Evolutionary conservation across 257 asterid species (phyloP).

Genomic region (Nemophila menziesii): DNA sequence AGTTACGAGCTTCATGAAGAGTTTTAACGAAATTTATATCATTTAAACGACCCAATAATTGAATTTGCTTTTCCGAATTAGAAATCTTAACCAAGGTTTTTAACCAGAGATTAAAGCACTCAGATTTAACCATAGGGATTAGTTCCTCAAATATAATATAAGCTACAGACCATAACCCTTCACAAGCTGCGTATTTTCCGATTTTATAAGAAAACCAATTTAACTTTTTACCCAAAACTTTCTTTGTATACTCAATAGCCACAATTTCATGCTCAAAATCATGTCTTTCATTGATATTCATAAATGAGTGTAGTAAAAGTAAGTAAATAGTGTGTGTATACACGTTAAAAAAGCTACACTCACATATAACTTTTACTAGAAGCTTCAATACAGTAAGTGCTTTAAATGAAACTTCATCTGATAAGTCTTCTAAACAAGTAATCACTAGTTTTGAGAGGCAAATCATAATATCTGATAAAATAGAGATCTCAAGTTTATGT

Average conservation of each 20-base stretch:
- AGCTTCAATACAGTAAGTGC: slow-evolving; percentile 32
- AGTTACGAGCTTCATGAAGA: slow-evolving; percentile 29
- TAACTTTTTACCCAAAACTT: slow-evolving; percentile 29
- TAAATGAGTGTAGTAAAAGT: slow-evolving; percentile 37
- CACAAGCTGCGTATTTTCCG: slow-evolving; percentile 64
- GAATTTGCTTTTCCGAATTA: slow-evolving; percentile 45
- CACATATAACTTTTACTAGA: slow-evolving; percentile 35
- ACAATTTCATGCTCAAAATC: slow-evolving; percentile 34
- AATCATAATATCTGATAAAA: slow-evolving; percentile 30
- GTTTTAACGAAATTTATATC: slow-evolving; percentile 22
- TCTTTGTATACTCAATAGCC: slow-evolving; percentile 33
- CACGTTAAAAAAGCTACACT: slow-evolving; percentile 24
- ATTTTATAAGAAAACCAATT: slow-evolving; percentile 61
- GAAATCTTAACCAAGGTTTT: slow-evolving; percentile 53
- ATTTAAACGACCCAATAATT: slow-evolving; percentile 16
- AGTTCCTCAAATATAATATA: slow-evolving; percentile 60
- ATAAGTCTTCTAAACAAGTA: slow-evolving; percentile 39
- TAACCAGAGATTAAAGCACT: slow-evolving; percentile 49
- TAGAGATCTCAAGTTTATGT: slow-evolving; percentile 10
- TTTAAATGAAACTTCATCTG: slow-evolving; percentile 23
- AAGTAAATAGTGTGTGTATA: slow-evolving; percentile 25
- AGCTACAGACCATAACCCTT: slow-evolving; percentile 76
- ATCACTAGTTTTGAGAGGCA: slow-evolving; percentile 32
- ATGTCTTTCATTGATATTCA: slow-evolving; percentile 17
- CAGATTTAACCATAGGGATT: slow-evolving; percentile 31